These are phyloP conservation scores for Zasmidium cellare DNA, from an alignment of 2,329 filamentous ascomycete genomes.

Conservation along the genomic window DNA sequence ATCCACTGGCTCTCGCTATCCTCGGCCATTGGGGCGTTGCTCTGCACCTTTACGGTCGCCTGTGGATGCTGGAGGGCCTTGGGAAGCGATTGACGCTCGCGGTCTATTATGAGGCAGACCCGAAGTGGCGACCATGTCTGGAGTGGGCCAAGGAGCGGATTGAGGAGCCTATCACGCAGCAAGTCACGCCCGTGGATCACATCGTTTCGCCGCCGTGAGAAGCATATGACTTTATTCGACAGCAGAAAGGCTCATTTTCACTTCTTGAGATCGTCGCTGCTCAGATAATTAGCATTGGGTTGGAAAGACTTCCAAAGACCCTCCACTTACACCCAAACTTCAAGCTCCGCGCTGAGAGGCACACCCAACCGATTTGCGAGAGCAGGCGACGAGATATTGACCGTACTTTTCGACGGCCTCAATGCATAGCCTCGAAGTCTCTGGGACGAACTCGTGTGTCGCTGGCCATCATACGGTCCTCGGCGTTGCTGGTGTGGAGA, in stretches of 20 bases:
- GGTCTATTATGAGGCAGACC: conserved; percentile 8
- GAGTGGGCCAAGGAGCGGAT: conserved; percentile 7
- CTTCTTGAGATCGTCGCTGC: not conserved
- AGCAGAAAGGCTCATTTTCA: not conserved
- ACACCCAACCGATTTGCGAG: conserved; percentile 1
- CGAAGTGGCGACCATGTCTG: conserved; percentile 10
- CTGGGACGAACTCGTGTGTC: not conserved
- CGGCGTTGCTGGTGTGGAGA: not conserved
- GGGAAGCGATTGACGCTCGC: conserved; percentile 9
- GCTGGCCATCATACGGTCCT: not conserved
- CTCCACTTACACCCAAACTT: conserved; percentile 2
- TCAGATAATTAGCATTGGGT: not conserved
- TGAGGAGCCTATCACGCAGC: conserved; percentile 1
- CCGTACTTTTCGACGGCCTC: not conserved
- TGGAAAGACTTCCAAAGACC: not conserved
- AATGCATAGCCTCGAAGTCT: not conserved
- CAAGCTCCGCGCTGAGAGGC: conserved; percentile 3
- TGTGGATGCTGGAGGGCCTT: conserved; percentile 13
- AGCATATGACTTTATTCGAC: not conserved
- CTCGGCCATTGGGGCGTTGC: conserved; percentile 22
- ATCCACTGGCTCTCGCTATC: conserved; percentile 21
- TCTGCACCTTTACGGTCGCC: conserved; percentile 10
- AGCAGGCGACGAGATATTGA: not conserved
- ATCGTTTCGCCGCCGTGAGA: not conserved
- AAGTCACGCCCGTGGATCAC: not conserved